phyloP scores from a whole-genome alignment of 352 stramenopile species.

The Elongisporangium prolatum region DNA sequence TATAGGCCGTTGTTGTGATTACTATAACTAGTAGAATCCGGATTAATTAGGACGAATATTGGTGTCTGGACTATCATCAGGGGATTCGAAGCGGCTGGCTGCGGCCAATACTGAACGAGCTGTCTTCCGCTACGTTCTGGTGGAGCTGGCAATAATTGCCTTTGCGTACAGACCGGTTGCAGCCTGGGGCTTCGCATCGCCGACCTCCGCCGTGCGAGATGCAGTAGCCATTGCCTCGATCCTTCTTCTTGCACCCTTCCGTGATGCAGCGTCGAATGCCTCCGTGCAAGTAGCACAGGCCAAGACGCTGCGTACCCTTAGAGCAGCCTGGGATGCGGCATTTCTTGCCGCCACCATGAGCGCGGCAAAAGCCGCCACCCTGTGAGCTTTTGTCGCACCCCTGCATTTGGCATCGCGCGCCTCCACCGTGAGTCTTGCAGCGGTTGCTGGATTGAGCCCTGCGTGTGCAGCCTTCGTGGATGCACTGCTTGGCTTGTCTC shows the following conservation, averaged over 20 bases:
- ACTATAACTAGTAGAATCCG: neutral
- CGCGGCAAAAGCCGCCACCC: conserved; percentile 57
- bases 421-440: conserved; percentile 78
- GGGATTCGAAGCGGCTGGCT: conserved; percentile 5
- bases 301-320: conserved; percentile 73
- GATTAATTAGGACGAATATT: neutral
- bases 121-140: conserved; percentile 26
- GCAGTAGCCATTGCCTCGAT: conserved; percentile 78
- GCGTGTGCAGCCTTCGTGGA: conserved; percentile 49
- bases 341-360: conserved; percentile 68
- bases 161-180: conserved; percentile 63
- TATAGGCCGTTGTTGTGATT: no score
- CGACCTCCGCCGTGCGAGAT: conserved; percentile 75
- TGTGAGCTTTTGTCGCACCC: conserved; percentile 79
- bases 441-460: conserved; percentile 76
- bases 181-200: conserved; percentile 53
- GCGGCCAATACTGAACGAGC: conserved; percentile 39
- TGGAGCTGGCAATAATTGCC: conserved; percentile 76
- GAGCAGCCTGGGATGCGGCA: conserved; percentile 59
- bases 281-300: conserved; percentile 77
- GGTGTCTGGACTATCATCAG: neutral
- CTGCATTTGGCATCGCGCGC: conserved; percentile 60
- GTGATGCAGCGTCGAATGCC: conserved; percentile 69
- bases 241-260: conserved; percentile 78
- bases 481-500: conserved; percentile 59